Conservation (phyloP, 805 yeast genomes). For the Pichia membranifaciens region DNA sequence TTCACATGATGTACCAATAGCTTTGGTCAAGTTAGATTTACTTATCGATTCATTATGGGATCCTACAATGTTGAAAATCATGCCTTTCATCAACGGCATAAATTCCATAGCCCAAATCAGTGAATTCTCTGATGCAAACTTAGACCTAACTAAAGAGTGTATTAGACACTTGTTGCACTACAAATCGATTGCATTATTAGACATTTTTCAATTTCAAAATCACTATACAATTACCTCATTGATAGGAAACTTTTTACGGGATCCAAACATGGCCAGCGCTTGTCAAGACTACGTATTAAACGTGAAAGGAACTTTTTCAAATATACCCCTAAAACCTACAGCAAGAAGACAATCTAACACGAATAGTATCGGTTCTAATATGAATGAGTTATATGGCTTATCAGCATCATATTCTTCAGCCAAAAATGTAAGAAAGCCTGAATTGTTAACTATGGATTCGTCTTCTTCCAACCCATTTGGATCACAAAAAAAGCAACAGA, state of each 20-base stretch:
- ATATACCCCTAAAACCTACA: constrained; percentile 21
- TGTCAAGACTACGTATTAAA: constrained; percentile 78
- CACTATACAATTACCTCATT: constrained; percentile 84
- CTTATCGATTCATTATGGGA: constrained; percentile 93
- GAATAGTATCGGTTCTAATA: constrained; percentile 1
- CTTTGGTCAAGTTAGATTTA: constrained; percentile 68
- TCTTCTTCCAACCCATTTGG: constrained; percentile 3
- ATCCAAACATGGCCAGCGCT: constrained; percentile 62
- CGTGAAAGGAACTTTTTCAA: constrained; percentile 31
- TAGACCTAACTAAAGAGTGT: constrained; percentile 72
- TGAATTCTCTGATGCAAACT: constrained; percentile 74
- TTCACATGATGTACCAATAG: constrained; percentile 84
- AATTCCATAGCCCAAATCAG: constrained; percentile 77
- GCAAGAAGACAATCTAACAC: constrained; percentile 10
- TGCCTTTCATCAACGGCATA: constrained; percentile 83
- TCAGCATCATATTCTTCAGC: neutral
- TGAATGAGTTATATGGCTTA: neutral
- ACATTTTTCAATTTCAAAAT: constrained; percentile 84
- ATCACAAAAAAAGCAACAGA: constrained; percentile 1
- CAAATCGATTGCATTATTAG: constrained; percentile 74
- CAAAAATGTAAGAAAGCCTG: constrained; percentile 1
- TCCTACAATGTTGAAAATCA: constrained; percentile 85
- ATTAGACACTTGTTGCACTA: constrained; percentile 89
- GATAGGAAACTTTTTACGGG: constrained; percentile 61
- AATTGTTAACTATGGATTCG: constrained; percentile 4